Evolutionary conservation across 441 rosid genomes (phyloP), one percentile per base, ranked within the genome.

Genomic region (Populus hybrid): DNA sequence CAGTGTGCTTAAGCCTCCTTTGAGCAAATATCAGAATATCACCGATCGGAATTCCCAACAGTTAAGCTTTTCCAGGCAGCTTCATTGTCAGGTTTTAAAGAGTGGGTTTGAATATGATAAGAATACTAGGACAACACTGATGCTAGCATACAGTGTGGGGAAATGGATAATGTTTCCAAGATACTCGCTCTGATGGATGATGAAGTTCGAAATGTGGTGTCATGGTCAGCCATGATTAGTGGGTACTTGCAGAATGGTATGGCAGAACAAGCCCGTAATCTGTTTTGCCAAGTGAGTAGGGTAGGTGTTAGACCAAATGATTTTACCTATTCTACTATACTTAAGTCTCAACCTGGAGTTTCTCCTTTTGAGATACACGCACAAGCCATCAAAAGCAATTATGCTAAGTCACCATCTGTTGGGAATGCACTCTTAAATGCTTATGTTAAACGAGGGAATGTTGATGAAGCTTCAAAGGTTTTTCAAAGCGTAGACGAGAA

Each of bases 361-460:
- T 88, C 92, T 76, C 90, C 93, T 80, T 78, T 78, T 70, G 94
- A 89, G 75, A 68, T 88, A 61, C 88, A 84, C 76, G 90, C 88
- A 71, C 75, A 88, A 50, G 84, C 78, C 69, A 82, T 89, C 90
- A 96, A 82, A 85, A 82, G 78, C 89, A 88, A 86, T 80, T 88
- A 88, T 78, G 84, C 76, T 33, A 89, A 82, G 78, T 82, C 87
- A 71, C 82, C 92, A 21, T 85, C 89, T 68, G 83, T 92, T 82
- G 99, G 96, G 79, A 93, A 97, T 16, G 94, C 99, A 80, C 86
- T 95, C 82, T 89, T 92, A 82, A 94, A 95, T 81, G 90, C 90
- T 88, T 95, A 95, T 80, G 90, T 92, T 4, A 92, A 89, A 82
- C 86, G 84, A 4, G 88, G 92, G 53, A 81, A 86, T 80, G 77